Percentiles rank a stretch among this genome's conserved stretches.
phyloP scores from a whole-genome alignment of 139 green algal genomes.

The Nannochloris sp. region DNA sequence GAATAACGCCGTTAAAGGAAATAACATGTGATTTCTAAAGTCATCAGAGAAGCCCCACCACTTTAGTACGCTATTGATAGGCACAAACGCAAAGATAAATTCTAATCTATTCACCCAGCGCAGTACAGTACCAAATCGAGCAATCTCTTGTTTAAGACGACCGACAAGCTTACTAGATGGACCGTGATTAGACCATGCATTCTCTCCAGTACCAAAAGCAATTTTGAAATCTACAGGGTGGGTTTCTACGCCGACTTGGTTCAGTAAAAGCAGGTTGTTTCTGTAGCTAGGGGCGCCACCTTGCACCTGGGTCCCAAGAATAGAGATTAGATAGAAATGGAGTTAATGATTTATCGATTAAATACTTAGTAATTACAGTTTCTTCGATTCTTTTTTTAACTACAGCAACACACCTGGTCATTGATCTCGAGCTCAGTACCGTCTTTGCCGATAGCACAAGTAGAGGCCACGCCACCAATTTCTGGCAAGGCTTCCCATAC shows the following conservation, averaged over 20 bases:
- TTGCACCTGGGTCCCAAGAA: too few species aligned
- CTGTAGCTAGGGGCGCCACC: slow-evolving; percentile 53
- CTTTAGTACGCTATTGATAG: slow-evolving; percentile 46
- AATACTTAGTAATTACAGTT: too few species aligned
- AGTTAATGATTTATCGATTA: too few species aligned
- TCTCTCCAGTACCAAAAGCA: slow-evolving; percentile 48
- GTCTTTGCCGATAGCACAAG: slow-evolving; percentile 27
- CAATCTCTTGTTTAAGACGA: slow-evolving; percentile 43
- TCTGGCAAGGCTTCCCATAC: slow-evolving; percentile 50
- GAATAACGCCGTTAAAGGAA: slow-evolving; percentile 65
- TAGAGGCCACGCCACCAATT: slow-evolving; percentile 46
- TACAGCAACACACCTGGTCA: too few species aligned
- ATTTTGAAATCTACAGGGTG: slow-evolving; percentile 46
- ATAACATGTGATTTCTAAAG: slow-evolving; percentile 60
- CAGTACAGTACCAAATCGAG: slow-evolving; percentile 44
- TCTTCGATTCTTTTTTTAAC: too few species aligned
- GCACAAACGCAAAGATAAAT: slow-evolving; percentile 51
- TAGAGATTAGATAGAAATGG: too few species aligned
- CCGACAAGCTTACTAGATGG: slow-evolving; percentile 25
- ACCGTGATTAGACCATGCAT: slow-evolving; percentile 61
- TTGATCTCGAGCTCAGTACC: slow-evolving; percentile 35
- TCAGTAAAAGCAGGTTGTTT: slow-evolving; percentile 53
- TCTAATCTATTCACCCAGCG: slow-evolving; percentile 48
- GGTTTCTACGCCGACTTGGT: slow-evolving; percentile 49
- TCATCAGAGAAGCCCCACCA: slow-evolving; percentile 41